These are phyloP conservation scores for Colletotrichum sp. DNA, from an alignment of 2,329 filamentous ascomycete species.

Conservation along the genomic window DNA sequence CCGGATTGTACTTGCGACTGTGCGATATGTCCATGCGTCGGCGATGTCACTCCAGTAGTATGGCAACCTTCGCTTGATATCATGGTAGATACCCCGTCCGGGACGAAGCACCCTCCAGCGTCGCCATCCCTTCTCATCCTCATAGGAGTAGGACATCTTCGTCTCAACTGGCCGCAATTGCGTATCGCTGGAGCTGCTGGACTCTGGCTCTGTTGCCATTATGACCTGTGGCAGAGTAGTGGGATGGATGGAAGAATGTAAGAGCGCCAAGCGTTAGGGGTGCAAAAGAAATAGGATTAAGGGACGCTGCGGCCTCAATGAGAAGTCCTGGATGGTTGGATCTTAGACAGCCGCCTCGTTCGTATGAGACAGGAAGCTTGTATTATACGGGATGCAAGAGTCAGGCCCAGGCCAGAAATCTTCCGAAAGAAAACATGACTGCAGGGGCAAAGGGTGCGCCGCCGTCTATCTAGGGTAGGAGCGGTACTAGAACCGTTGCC, in stretches of 20 bases:
- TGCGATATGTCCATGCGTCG: constrained; percentile 60
- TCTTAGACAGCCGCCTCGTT: not conserved
- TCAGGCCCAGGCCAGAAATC: not conserved
- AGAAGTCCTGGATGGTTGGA: not conserved
- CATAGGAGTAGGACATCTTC: constrained; percentile 32
- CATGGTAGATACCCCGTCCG: constrained; percentile 58
- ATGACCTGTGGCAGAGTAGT: not conserved
- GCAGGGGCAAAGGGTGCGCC: not conserved
- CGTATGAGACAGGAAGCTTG: not conserved
- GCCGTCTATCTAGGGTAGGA: not conserved
- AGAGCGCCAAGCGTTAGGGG: not conserved
- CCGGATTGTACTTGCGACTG: constrained; percentile 57
- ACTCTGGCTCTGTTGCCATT: not conserved
- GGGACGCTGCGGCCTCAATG: not conserved
- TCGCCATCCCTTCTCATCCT: constrained; percentile 42
- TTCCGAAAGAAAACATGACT: not conserved
- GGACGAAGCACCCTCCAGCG: constrained; percentile 45
- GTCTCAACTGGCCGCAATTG: not conserved
- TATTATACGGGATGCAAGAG: not conserved
- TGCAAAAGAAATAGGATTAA: not conserved
- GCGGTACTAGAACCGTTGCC: not conserved
- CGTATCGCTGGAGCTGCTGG: not conserved
- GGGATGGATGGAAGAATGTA: not conserved
- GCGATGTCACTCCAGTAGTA: constrained; percentile 61
- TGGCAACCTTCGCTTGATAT: constrained; percentile 54